phyloP scores from a whole-genome alignment of 2,329 filamentous ascomycete genomes.

The Aspergillus sp. region DNA sequence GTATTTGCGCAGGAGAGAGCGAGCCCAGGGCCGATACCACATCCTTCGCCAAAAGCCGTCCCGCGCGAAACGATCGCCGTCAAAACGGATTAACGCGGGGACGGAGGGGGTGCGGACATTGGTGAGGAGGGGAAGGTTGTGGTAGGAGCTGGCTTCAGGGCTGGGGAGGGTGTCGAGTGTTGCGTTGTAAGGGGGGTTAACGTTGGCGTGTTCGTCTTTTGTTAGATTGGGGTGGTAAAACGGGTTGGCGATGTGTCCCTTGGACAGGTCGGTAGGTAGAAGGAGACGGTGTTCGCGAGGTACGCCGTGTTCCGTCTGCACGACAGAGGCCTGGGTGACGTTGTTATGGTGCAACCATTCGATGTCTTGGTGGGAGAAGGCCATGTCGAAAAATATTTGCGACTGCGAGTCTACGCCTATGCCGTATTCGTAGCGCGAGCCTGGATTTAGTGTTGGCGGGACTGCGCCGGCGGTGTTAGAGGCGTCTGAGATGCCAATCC shows the following conservation, averaged over 20 bases:
- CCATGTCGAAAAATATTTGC: slow-evolving; percentile 41
- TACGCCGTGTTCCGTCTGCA: slow-evolving; percentile 29
- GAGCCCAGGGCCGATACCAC: slow-evolving; percentile 43
- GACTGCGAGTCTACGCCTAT: slow-evolving; percentile 48
- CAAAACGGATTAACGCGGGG: slow-evolving; percentile 38
- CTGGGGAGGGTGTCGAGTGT: slow-evolving; percentile 38
- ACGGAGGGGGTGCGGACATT: slow-evolving; percentile 43
- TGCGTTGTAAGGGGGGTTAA: slow-evolving; percentile 26
- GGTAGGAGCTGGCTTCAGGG: slow-evolving; percentile 35
- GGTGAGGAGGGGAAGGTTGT: slow-evolving; percentile 37
- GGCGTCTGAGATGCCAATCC: slow-evolving; percentile 31
- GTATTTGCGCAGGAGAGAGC: slow-evolving; percentile 44
- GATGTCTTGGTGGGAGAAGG: slow-evolving; percentile 31
- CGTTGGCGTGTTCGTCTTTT: slow-evolving; percentile 18
- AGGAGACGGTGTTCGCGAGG: slow-evolving; percentile 32
- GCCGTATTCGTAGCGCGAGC: slow-evolving; percentile 41
- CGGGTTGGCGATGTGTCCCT: slow-evolving; percentile 23
- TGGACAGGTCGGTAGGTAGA: slow-evolving; percentile 30
- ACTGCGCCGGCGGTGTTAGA: slow-evolving; percentile 29
- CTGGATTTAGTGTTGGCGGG: slow-evolving; percentile 24
- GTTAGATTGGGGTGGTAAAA: slow-evolving; percentile 25
- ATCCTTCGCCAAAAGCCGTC: slow-evolving; percentile 37
- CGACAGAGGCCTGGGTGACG: slow-evolving; percentile 25
- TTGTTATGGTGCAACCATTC: slow-evolving; percentile 36
- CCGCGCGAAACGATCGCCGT: slow-evolving; percentile 25